phyloP scores from a whole-genome alignment of 306 rosid species.

The Dryas alaskensis region DNA sequence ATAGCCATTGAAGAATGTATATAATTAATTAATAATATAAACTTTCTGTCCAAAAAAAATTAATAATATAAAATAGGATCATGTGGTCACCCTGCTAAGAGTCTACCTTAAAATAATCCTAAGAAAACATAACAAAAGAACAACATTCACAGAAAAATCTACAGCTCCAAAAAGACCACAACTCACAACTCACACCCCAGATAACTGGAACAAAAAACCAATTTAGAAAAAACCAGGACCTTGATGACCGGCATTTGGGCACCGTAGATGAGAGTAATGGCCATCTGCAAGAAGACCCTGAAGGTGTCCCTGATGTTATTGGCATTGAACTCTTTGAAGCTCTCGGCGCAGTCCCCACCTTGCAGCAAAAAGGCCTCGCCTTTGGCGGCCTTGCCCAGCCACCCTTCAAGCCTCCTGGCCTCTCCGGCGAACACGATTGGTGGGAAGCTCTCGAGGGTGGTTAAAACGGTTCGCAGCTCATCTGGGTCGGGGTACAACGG shows the following conservation, averaged over 20 bases:
- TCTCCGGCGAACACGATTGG: constrained; percentile 46
- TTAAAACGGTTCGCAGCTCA: constrained; percentile 34
- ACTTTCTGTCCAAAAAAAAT: no score
- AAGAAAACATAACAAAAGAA: neutral
- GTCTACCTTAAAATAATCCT: no score
- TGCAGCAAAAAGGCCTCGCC: constrained; percentile 46
- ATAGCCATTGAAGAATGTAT: neutral
- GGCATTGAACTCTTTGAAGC: constrained; percentile 78
- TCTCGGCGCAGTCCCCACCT: constrained; percentile 68
- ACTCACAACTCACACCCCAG: neutral
- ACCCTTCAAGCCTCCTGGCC: constrained; percentile 37
- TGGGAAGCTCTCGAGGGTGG: constrained; percentile 35
- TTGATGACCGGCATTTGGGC: constrained; percentile 43
- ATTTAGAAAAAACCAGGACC: constrained; percentile 12
- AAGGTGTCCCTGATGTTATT: constrained; percentile 36
- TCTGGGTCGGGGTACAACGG: constrained; percentile 37
- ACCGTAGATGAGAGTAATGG: constrained; percentile 32
- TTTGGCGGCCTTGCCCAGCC: constrained; percentile 40
- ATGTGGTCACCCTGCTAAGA: no score
- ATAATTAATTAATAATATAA: no score
- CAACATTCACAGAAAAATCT: neutral
- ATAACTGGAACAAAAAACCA: neutral
- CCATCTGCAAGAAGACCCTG: constrained; percentile 43
- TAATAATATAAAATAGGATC: no score
- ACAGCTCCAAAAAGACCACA: neutral